A percentile compares a stretch with the other conserved stretches of the same genome.
phyloP scores from a whole-genome alignment of 164 flowering plant genomes.

The Buxus sempervirens region DNA sequence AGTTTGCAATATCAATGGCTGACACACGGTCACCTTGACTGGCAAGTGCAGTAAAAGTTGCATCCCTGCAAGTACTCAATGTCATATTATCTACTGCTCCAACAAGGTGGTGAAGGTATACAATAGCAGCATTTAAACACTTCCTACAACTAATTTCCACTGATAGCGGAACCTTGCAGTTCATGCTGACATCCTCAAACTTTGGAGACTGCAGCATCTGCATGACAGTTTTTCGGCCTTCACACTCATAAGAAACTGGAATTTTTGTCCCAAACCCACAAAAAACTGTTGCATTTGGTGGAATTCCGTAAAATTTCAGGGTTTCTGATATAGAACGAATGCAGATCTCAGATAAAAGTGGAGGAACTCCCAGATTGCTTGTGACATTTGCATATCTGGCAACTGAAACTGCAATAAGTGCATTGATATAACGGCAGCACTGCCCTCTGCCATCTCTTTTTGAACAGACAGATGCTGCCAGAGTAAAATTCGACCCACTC shows the following conservation, averaged over 20 bases:
- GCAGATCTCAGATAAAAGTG: constrained; percentile 63
- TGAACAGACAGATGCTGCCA: constrained; percentile 72
- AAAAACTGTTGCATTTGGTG: constrained; percentile 60
- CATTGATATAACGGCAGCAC: constrained; percentile 95
- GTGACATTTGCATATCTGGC: constrained; percentile 80
- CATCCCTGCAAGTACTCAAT: constrained; percentile 89
- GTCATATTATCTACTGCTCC: constrained; percentile 69
- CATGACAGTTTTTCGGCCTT: constrained; percentile 62
- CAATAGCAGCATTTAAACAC: constrained; percentile 77
- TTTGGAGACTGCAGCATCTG: constrained; percentile 82
- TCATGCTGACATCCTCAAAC: constrained; percentile 52
- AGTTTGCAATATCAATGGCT: constrained; percentile 59
- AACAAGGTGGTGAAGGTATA: constrained; percentile 57
- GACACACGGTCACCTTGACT: constrained; percentile 63
- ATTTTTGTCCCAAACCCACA: constrained; percentile 90
- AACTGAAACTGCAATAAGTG: constrained; percentile 72
- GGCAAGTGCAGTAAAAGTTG: constrained; percentile 80
- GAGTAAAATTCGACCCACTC: constrained; percentile 70
- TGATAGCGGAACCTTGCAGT: constrained; percentile 58
- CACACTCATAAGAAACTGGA: constrained; percentile 68
- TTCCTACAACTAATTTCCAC: constrained; percentile 51
- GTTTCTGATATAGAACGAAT: constrained; percentile 61
- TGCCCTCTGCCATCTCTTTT: constrained; percentile 54
- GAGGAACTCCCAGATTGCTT: constrained; percentile 65
- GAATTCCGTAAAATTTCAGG: constrained; percentile 66